Percentiles rank a stretch among this genome's conserved stretches.
phyloP scores from a whole-genome alignment of 73 alveolate genomes.

The Paramecium primaurelia region DNA sequence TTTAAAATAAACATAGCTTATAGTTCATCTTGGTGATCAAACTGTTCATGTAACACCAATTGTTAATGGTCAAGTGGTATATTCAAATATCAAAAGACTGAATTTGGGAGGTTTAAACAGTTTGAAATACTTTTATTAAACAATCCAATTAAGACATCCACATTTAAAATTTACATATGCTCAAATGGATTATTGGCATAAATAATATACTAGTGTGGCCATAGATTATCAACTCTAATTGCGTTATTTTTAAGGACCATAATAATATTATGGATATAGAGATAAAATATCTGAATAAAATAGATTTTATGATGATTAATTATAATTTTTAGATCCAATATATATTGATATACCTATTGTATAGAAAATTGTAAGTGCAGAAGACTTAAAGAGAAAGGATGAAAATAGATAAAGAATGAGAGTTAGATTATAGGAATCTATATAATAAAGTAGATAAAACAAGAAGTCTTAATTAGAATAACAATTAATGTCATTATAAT shows the following conservation, averaged over 20 bases:
- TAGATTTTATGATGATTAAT: background rate
- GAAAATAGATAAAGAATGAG: conserved; percentile 30
- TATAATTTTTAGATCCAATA: background rate
- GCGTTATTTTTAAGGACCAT: background rate
- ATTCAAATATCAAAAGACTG: conserved; percentile 3
- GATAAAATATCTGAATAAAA: conserved; percentile 23
- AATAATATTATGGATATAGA: conserved; percentile 40
- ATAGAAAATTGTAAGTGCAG: conserved; percentile 6
- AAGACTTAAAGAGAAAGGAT: conserved; percentile 17
- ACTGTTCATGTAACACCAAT: background rate
- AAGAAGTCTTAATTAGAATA: background rate
- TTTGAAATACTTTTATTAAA: conserved; percentile 15
- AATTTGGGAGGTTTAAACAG: conserved; percentile 37
- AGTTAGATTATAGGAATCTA: conserved; percentile 34
- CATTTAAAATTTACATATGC: conserved; percentile 5
- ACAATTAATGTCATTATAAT: background rate
- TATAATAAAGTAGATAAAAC: background rate
- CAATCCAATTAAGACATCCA: background rate
- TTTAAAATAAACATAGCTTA: background rate
- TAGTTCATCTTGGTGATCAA: conserved; percentile 15
- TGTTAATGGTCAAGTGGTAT: conserved; percentile 5
- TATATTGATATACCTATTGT: conserved; percentile 26
- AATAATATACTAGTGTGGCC: background rate
- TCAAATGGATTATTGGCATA: conserved; percentile 38
- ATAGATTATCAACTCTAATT: background rate